Percentiles rank a stretch among this genome's conserved stretches.
Evolutionary conservation across 208 protist genomes (phyloP).

Genomic region (Trypanosoma theileri): DNA sequence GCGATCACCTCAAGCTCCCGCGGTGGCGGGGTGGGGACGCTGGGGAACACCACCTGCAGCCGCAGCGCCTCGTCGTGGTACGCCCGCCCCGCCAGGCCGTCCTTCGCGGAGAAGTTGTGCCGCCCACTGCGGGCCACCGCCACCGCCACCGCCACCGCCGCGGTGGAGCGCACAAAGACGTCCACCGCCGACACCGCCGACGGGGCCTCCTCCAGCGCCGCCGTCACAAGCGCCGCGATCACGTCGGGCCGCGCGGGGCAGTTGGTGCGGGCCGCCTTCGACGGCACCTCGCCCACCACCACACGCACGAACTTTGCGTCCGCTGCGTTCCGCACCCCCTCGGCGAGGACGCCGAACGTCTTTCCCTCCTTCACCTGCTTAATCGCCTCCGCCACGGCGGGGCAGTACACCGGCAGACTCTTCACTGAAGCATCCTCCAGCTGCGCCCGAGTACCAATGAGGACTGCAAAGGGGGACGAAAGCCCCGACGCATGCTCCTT

Average conservation of each 20-base stretch:
- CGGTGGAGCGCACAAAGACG: constrained; percentile 47
- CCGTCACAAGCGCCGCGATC: constrained; percentile 36
- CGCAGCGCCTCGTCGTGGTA: constrained; percentile 28
- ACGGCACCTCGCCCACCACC: constrained; percentile 48
- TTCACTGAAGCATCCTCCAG: constrained; percentile 42
- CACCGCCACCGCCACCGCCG: constrained; percentile 43
- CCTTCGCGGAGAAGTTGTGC: constrained; percentile 57
- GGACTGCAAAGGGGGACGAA: constrained; percentile 37
- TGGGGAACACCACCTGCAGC: constrained; percentile 54
- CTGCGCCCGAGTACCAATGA: constrained; percentile 54
- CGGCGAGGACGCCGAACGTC: constrained; percentile 28
- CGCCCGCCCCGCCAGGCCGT: constrained; percentile 28
- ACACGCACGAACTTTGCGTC: constrained; percentile 32
- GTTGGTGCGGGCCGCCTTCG: constrained; percentile 60
- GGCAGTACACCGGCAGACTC: constrained; percentile 49
- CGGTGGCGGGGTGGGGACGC: constrained; percentile 37
- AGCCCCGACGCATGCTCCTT: not conserved
- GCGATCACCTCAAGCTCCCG: constrained; percentile 57
- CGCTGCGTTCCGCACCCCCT: constrained; percentile 22
- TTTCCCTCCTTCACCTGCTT: constrained; percentile 38
- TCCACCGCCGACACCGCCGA: constrained; percentile 35
- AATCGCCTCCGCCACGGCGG: constrained; percentile 58
- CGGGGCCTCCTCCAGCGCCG: constrained; percentile 21
- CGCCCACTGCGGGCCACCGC: constrained; percentile 49
- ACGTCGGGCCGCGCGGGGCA: constrained; percentile 66